Evolutionary conservation across 1,284 basidiomycete species (phyloP), one percentile per base, ranked within the genome.

Genomic region (Tylopilus sp.): DNA sequence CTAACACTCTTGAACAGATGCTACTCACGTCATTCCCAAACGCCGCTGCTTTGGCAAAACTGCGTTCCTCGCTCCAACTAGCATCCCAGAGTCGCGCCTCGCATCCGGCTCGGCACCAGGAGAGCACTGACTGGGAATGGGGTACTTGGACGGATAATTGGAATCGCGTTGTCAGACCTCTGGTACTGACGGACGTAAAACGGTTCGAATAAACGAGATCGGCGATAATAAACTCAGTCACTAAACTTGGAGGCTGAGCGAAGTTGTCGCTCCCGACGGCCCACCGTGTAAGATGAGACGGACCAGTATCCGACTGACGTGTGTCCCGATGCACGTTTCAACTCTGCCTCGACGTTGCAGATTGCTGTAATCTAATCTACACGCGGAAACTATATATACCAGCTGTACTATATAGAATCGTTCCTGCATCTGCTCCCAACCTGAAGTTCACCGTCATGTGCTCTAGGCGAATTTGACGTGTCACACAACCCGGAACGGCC

Each of bases 141-240:
- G 70, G 74, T 21, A 82, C 80, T 0, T 95, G 92, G 92, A 78
- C 85, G 48, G 82, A 91, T 49, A 92, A 93, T 59, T 95, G 92
- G 92, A 76, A 81, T 55, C 71, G 71, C 38, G 73, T 80, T 18
- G 74, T 94, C 54, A 74, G 74, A 59, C 87, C 85, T 18, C 64
- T 90, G 44, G 69, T 90, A 43, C 58, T 82, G 51, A 71, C 63
- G 30, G 77, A 82, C 54, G 73, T 75, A 29, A 71, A 68, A 42
- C 55, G 55, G 20, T 55, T 62, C 34, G 56, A 62, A 44, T 68
- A 46, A 48, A 31, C 17, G 34, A 33, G 29, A 35, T 35, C 24
- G 12, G 30, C 43, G 18, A 20, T 6, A 26, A 18, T 36, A 28
- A 24, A 24, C 21, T 24, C 21, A 24, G 21, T 24, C n/a, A n/a